Percentiles rank a stretch among this genome's conserved stretches.
Conservation (phyloP, 345 rosid species). For the Excoecaria agallocha region DNA sequence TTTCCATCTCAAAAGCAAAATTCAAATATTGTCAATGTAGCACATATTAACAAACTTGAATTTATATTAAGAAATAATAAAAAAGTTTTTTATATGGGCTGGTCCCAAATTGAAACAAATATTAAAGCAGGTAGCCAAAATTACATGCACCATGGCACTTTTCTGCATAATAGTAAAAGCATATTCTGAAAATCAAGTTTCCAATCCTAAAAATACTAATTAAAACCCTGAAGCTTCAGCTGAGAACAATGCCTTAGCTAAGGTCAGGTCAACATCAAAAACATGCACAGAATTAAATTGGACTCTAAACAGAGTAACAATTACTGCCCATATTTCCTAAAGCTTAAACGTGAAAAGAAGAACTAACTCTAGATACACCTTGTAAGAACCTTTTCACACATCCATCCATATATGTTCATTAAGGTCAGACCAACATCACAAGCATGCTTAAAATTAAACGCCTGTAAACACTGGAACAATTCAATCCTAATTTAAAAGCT, state of each 20-base stretch:
- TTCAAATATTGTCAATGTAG: background rate
- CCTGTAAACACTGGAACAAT: background rate
- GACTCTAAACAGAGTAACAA: background rate
- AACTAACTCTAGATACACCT: background rate
- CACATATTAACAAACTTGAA: background rate
- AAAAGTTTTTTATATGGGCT: background rate
- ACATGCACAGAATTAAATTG: background rate
- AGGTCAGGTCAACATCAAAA: background rate
- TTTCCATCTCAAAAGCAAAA: background rate
- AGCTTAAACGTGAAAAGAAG: background rate
- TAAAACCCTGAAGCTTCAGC: background rate
- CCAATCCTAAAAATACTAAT: background rate
- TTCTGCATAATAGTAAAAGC: background rate
- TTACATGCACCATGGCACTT: background rate
- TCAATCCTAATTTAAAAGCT: background rate
- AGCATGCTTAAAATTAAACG: background rate
- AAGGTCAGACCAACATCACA: background rate
- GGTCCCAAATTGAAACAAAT: background rate
- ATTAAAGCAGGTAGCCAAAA: background rate
- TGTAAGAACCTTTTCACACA: conserved; percentile 39
- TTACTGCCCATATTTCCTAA: background rate
- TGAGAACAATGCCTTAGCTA: background rate
- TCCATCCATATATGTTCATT: conserved; percentile 4
- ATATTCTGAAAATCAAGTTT: background rate
- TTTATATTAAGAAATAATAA: background rate